Conservation (phyloP, 352 stramenopile species). For the Globisporangium sylvaticum region DNA sequence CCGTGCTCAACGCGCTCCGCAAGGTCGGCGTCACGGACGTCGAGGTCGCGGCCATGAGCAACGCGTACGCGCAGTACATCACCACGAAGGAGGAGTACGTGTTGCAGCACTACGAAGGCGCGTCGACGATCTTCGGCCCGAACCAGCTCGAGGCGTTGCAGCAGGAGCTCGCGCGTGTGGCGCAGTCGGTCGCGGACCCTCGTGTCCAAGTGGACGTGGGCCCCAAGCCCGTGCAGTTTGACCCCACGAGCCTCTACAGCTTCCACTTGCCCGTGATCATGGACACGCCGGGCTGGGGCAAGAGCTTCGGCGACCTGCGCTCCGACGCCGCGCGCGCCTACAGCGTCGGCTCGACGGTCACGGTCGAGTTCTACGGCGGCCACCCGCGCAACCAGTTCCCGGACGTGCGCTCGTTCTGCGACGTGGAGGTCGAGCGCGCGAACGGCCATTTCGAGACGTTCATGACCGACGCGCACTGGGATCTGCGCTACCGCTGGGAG, state of each 20-base stretch:
- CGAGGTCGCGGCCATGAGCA: constrained; percentile 47
- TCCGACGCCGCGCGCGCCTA: constrained; percentile 26
- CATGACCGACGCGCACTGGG: constrained; percentile 50
- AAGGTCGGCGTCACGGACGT: constrained; percentile 33
- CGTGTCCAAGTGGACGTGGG: constrained; percentile 26
- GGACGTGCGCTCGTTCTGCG: constrained; percentile 31
- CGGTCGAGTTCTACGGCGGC: constrained; percentile 35
- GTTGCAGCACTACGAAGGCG: constrained; percentile 64
- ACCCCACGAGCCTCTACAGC: constrained; percentile 27
- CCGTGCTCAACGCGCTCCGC: constrained; percentile 24
- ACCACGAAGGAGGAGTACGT: constrained; percentile 63
- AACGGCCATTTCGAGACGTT: constrained; percentile 25
- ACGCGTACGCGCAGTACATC: constrained; percentile 63
- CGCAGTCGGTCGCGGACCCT: constrained; percentile 24
- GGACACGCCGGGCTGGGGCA: constrained; percentile 21
- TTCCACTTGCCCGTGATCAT: constrained; percentile 34
- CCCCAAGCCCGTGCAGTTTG: constrained; percentile 32
- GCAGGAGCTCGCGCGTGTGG: constrained; percentile 43
- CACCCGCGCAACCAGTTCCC: constrained; percentile 38
- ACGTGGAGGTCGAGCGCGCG: constrained; percentile 31
- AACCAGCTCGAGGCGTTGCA: constrained; percentile 59
- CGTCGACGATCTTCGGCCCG: constrained; percentile 65
- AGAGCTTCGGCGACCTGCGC: constrained; percentile 26
- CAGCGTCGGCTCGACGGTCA: constrained; percentile 27
- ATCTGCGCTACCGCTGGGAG: constrained; percentile 42